phyloP scores from a whole-genome alignment of 1,284 basidiomycete genomes.

The Nidula niveotomentosa region DNA sequence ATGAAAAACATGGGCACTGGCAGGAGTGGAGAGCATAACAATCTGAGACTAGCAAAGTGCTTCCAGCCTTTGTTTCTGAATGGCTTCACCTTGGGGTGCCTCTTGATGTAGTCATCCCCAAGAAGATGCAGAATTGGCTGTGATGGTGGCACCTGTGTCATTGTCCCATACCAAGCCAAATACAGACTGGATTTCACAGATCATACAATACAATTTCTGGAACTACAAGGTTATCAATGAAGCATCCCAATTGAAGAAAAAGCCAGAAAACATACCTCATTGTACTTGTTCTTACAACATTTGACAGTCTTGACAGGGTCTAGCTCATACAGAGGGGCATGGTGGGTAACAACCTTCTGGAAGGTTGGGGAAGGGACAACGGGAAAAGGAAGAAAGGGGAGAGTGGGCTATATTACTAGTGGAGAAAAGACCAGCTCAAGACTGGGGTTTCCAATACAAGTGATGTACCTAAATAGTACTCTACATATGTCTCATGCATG shows the following conservation, averaged over 20 bases:
- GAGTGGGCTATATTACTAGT: no score
- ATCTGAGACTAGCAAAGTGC: constrained; percentile 4
- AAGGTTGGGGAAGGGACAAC: no score
- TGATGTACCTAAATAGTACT: no score
- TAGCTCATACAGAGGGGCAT: not conserved
- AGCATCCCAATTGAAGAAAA: not conserved
- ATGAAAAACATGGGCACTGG: constrained; percentile 9
- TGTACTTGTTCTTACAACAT: constrained; percentile 8
- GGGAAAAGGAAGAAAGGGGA: no score
- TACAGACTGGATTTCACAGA: constrained; percentile 4
- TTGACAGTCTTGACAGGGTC: constrained; percentile 4
- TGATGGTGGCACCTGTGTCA: constrained; percentile 8
- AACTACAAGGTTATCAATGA: constrained; percentile 2
- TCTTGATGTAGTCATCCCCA: constrained; percentile 10
- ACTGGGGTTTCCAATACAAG: no score
- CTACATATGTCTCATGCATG: no score
- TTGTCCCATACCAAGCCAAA: constrained; percentile 15
- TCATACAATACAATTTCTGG: constrained; percentile 3
- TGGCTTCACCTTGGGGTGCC: constrained; percentile 7
- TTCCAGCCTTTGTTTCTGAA: constrained; percentile 15
- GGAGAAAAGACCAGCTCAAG: no score
- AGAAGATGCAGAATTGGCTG: constrained; percentile 1
- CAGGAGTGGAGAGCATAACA: constrained; percentile 9
- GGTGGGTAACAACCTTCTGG: constrained; percentile 4
- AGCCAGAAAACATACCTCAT: constrained; percentile 4